Percentiles rank a stretch among this genome's conserved stretches.
These are phyloP conservation scores for Ogataea thermomethanolica DNA, from an alignment of 805 yeast genomes.

Conservation along the genomic window DNA sequence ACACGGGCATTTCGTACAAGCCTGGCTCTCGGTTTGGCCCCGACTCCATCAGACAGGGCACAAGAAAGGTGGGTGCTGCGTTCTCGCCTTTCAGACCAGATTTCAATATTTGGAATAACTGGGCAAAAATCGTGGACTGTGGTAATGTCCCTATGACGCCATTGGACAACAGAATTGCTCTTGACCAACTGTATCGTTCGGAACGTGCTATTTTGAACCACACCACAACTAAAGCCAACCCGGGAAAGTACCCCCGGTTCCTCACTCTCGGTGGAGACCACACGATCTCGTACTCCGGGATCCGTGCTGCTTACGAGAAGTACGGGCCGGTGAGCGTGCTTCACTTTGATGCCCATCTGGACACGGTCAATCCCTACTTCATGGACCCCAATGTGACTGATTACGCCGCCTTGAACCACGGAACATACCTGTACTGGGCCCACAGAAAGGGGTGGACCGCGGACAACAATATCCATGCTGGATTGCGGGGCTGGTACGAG, in stretches of 20 bases:
- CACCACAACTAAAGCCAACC: conserved; percentile 20
- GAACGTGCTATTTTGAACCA: conserved; percentile 43
- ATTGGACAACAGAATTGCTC: conserved; percentile 50
- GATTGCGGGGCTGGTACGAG: conserved; percentile 58
- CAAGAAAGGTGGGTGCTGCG: conserved; percentile 41
- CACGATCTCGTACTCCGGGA: conserved; percentile 49
- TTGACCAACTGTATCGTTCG: conserved; percentile 51
- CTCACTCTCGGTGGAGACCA: conserved; percentile 63
- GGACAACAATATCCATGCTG: conserved; percentile 50
- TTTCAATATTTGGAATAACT: conserved; percentile 33
- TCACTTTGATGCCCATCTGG: conserved; percentile 67
- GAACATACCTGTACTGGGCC: conserved; percentile 65
- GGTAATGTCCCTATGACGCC: conserved; percentile 58
- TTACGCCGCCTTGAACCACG: conserved; percentile 55
- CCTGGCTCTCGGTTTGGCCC: conserved; percentile 61
- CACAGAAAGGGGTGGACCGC: conserved; percentile 55
- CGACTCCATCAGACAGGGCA: conserved; percentile 43
- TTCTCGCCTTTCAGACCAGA: conserved; percentile 35
- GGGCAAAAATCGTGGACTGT: conserved; percentile 45
- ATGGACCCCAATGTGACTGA: conserved; percentile 58
- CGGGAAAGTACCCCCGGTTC: conserved; percentile 35
- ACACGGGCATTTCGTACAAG: conserved; percentile 49
- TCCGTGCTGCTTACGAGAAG: conserved; percentile 49
- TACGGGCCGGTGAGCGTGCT: conserved; percentile 48
- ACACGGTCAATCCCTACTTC: conserved; percentile 62